A percentile compares a stretch with the other conserved stretches of the same genome.
phyloP scores from a whole-genome alignment of 352 stramenopile species.

The Phytophthora multivora region DNA sequence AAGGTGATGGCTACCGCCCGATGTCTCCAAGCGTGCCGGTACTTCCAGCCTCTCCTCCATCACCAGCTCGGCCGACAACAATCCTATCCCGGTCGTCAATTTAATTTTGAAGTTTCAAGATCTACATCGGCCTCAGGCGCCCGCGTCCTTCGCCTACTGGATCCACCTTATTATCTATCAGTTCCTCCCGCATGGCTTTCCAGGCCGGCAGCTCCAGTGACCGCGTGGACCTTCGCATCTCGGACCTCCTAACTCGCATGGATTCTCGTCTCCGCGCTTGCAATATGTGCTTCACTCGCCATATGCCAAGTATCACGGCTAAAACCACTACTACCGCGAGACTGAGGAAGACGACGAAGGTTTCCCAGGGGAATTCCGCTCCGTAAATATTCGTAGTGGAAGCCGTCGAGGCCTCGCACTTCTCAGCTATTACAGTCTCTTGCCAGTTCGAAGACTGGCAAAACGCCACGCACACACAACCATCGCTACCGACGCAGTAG shows the following conservation, averaged over 20 bases:
- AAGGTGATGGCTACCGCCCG: constrained; percentile 49
- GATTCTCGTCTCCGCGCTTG: constrained; percentile 10
- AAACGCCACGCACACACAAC: constrained; percentile 45
- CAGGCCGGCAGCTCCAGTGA: constrained; percentile 35
- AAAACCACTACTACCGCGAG: constrained; percentile 17
- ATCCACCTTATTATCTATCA: constrained; percentile 33
- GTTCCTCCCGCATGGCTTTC: constrained; percentile 35
- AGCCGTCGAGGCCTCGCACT: constrained; percentile 13
- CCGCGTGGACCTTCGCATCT: constrained; percentile 9
- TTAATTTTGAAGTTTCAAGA: background rate
- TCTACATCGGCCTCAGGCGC: constrained; percentile 19
- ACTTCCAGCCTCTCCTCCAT: constrained; percentile 21
- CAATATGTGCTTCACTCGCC: constrained; percentile 20
- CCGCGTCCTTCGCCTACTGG: constrained; percentile 22
- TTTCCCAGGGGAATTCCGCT: constrained; percentile 27
- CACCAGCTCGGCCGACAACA: constrained; percentile 7
- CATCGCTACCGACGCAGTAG: constrained; percentile 33
- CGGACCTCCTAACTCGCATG: background rate
- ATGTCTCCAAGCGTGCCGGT: constrained; percentile 41
- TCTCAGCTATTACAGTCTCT: constrained; percentile 10
- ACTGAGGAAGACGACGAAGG: constrained; percentile 17
- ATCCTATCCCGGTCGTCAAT: background rate
- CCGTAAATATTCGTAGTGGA: constrained; percentile 2
- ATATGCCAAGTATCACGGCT: constrained; percentile 16
- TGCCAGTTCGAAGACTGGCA: constrained; percentile 41